Evolutionary conservation across 805 yeast species (phyloP).

Genomic region (Wickerhamiella spandovensis): DNA sequence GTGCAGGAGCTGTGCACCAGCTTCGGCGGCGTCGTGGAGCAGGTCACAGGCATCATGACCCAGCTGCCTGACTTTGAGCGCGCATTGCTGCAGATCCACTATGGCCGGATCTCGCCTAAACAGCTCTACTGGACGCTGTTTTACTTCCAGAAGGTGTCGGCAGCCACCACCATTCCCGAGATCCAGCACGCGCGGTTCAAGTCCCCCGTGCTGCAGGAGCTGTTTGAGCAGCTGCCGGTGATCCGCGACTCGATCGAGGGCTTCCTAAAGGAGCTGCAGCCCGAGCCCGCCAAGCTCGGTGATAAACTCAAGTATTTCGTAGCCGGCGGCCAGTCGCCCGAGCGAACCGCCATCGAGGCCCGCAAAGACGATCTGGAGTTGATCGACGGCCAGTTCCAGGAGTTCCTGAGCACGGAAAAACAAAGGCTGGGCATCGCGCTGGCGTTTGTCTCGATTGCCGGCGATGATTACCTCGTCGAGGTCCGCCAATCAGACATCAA

Average conservation of each 20-base stretch:
- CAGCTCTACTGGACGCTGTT: conserved; percentile 46
- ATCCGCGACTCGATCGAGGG: conserved; percentile 22
- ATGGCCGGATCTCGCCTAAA: conserved; percentile 42
- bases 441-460: conserved; percentile 41
- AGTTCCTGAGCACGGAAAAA: conserved; percentile 39
- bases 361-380: conserved; percentile 29
- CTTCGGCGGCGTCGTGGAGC: conserved; percentile 18
- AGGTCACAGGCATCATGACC: conserved; percentile 20
- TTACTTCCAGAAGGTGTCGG: conserved; percentile 27
- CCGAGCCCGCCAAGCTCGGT: conserved; percentile 17
- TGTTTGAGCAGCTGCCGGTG: conserved; percentile 30
- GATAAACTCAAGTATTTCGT: conserved; percentile 8
- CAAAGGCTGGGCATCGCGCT: conserved; percentile 42
- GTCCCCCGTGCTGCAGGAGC: conserved; percentile 27
- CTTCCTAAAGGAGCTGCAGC: conserved; percentile 16
- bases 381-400: conserved; percentile 35
- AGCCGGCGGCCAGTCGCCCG: not conserved
- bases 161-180: conserved; percentile 14
- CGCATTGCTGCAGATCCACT: conserved; percentile 44
- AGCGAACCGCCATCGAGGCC: conserved; percentile 4
- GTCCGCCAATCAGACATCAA: conserved; percentile 47
- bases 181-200: conserved; percentile 18
- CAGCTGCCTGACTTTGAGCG: conserved; percentile 45
- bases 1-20: conserved; percentile 32
- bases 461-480: conserved; percentile 65